phyloP scores from a whole-genome alignment of 805 yeast species.

The Wickerhamiella vanderwaltii region DNA sequence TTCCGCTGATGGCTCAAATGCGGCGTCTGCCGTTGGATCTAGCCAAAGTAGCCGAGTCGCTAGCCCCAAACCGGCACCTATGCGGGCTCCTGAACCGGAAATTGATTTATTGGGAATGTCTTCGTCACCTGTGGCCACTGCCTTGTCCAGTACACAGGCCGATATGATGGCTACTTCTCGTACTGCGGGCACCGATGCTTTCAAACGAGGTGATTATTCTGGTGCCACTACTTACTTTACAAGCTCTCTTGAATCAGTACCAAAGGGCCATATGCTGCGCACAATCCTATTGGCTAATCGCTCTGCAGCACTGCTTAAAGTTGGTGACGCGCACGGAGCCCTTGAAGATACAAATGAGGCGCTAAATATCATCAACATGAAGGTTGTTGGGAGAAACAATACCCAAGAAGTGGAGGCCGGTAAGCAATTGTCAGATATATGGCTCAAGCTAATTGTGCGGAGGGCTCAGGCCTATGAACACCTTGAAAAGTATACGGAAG shows the following conservation, averaged over 20 bases:
- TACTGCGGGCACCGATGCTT: slow-evolving; percentile 45
- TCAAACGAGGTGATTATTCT: slow-evolving; percentile 71
- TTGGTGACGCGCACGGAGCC: slow-evolving; percentile 56
- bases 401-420: slow-evolving; percentile 36
- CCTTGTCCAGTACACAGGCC: slow-evolving; percentile 22
- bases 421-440: slow-evolving; percentile 52
- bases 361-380: slow-evolving; percentile 29
- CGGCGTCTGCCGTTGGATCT: background rate
- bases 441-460: slow-evolving; percentile 55
- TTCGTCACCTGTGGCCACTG: slow-evolving; percentile 16
- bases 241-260: slow-evolving; percentile 44
- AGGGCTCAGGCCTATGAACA: slow-evolving; percentile 80
- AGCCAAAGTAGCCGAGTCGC: background rate
- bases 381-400: slow-evolving; percentile 26
- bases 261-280: slow-evolving; percentile 49
- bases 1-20: background rate
- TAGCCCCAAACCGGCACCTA: slow-evolving; percentile 7
- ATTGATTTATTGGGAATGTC: slow-evolving; percentile 16
- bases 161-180: slow-evolving; percentile 25
- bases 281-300: slow-evolving; percentile 66
- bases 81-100: slow-evolving; percentile 9
- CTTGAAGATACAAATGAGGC: slow-evolving; percentile 38
- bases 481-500: slow-evolving; percentile 53
- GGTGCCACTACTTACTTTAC: slow-evolving; percentile 51
- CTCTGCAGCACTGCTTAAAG: slow-evolving; percentile 50